A percentile compares a stretch with the other conserved stretches of the same genome.
phyloP scores from a whole-genome alignment of 2,329 filamentous ascomycete species.

The Alternaria alternata region DNA sequence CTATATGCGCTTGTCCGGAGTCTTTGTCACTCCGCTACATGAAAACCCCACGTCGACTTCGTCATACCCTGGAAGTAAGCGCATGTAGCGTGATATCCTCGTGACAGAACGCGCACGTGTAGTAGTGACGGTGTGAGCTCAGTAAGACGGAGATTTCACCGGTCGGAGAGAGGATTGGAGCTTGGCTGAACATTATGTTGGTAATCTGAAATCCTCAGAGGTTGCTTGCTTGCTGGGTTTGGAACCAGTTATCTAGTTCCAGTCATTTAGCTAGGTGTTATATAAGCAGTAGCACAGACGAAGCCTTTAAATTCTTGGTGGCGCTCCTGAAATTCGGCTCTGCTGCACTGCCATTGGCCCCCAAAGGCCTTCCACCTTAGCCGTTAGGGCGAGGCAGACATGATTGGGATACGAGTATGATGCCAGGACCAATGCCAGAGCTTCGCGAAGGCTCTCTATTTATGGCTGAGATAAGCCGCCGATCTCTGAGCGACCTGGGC shows the following conservation, averaged over 20 bases:
- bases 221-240: not conserved
- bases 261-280: not conserved
- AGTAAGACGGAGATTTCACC: constrained; percentile 9
- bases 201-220: not conserved
- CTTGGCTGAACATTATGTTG: not conserved
- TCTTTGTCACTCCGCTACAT: not conserved
- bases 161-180: not conserved
- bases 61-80: not conserved
- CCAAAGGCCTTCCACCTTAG: constrained; percentile 4
- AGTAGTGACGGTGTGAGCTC: constrained; percentile 3
- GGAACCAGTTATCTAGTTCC: not conserved
- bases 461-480: constrained; percentile 15
- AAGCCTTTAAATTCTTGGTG: constrained; percentile 8
- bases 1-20: not conserved
- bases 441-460: constrained; percentile 8
- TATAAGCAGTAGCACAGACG: constrained; percentile 11
- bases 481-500: constrained; percentile 4
- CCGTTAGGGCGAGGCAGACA: constrained; percentile 21
- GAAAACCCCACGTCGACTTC: not conserved
- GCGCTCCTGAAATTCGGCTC: constrained; percentile 7
- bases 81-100: not conserved
- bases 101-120: not conserved
- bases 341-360: constrained; percentile 18
- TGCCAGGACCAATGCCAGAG: not conserved
- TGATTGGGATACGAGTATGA: constrained; percentile 12